Percentiles rank a stretch among this genome's conserved stretches.
Conservation (phyloP, 495 filamentous ascomycete genomes). For the Aspergillus nanangensis region DNA sequence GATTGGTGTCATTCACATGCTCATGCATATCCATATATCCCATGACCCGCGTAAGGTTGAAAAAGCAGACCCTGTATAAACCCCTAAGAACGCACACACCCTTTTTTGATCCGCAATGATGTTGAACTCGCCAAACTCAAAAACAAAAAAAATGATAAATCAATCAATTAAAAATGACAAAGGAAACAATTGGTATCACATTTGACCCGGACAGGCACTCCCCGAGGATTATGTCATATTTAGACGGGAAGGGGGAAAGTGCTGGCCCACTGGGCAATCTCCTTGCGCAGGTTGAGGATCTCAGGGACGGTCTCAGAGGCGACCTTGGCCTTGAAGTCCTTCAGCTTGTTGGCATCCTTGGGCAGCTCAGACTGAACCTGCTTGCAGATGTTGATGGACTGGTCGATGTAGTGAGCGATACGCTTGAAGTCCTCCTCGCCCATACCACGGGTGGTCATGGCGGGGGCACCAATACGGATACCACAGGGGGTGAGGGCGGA, state of each 20-base stretch:
- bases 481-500: conserved; percentile 91
- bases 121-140: conserved; percentile 23
- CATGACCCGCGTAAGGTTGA: conserved; percentile 46
- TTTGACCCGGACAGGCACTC: background rate
- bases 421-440: conserved; percentile 89
- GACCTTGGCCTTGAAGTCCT: conserved; percentile 97
- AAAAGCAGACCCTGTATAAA: conserved; percentile 45
- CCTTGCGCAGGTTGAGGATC: conserved; percentile 79
- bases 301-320: conserved; percentile 69
- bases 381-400: conserved; percentile 75
- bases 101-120: conserved; percentile 24
- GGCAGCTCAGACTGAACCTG: conserved; percentile 77
- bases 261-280: conserved; percentile 83
- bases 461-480: conserved; percentile 92
- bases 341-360: conserved; percentile 97
- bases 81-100: conserved; percentile 36
- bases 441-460: conserved; percentile 94
- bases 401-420: conserved; percentile 85
- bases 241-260: conserved; percentile 89
- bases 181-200: conserved; percentile 15
- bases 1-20: conserved; percentile 33
- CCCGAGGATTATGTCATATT: too few relatives aligned
- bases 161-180: conserved; percentile 9
- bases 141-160: conserved; percentile 3
- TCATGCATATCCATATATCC: conserved; percentile 31